Percentiles rank a stretch among this genome's conserved stretches.
Evolutionary conservation across 1,139 yeast genomes (phyloP).

Genomic region (Nakaseomyces kungkrabaensis): DNA sequence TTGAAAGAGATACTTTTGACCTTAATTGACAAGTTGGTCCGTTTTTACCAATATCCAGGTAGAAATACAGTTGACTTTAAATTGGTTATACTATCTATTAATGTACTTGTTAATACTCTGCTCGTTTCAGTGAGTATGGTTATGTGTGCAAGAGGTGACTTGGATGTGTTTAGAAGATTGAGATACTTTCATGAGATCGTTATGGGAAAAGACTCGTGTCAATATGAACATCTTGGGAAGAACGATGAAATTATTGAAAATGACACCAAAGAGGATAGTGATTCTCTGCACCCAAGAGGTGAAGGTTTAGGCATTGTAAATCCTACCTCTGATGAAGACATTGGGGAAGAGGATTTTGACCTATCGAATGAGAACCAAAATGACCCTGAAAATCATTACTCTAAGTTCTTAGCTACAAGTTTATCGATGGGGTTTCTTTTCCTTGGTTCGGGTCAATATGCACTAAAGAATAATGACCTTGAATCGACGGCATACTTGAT

Average conservation of each 20-base stretch:
- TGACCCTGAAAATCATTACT: constrained; percentile 37
- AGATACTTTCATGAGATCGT: constrained; percentile 52
- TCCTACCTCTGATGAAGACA: constrained; percentile 4
- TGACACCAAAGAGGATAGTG: not conserved
- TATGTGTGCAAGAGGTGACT: constrained; percentile 90
- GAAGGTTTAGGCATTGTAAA: not conserved
- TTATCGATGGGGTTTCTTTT: constrained; percentile 82
- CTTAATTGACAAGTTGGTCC: constrained; percentile 52
- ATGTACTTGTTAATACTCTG: constrained; percentile 49
- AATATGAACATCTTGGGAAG: constrained; percentile 8
- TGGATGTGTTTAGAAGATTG: constrained; percentile 63
- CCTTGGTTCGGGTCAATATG: constrained; percentile 88
- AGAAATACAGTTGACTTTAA: constrained; percentile 47
- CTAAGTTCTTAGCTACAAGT: constrained; percentile 69
- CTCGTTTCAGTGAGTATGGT: constrained; percentile 59
- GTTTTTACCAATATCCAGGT: constrained; percentile 41
- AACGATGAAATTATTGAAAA: not conserved
- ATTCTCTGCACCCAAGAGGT: not conserved
- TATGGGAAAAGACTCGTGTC: constrained; percentile 23
- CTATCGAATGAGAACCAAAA: constrained; percentile 8
- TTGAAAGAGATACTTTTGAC: constrained; percentile 54
- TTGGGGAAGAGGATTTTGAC: not conserved
- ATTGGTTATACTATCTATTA: constrained; percentile 47
- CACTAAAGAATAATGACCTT: constrained; percentile 44
- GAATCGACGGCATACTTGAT: constrained; percentile 40